Conservation (phyloP, 2,329 filamentous ascomycete species). For the Passalora sequoiae region DNA sequence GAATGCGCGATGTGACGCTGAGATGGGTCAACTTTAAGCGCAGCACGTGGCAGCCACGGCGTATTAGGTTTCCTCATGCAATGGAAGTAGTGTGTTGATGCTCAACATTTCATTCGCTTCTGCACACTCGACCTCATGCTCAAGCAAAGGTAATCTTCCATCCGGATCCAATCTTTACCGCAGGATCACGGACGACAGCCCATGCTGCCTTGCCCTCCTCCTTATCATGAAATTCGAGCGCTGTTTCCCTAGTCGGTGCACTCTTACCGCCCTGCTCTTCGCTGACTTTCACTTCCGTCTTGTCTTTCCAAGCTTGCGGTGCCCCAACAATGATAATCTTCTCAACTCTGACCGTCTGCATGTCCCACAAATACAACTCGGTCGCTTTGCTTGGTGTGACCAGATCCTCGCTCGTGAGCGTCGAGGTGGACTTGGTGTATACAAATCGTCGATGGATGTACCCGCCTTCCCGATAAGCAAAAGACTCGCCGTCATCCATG, state of each 20-base stretch:
- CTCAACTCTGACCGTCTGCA: constrained; percentile 74
- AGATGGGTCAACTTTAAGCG: too few species aligned
- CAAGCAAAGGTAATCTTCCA: constrained; percentile 57
- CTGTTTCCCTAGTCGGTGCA: constrained; percentile 43
- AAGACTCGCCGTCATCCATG: constrained; percentile 88
- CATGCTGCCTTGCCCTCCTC: constrained; percentile 54
- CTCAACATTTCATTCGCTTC: too few species aligned
- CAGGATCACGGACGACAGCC: constrained; percentile 60
- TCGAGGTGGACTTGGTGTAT: constrained; percentile 52
- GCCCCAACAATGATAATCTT: constrained; percentile 80
- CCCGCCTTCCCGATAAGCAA: constrained; percentile 77
- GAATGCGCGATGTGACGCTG: too few species aligned
- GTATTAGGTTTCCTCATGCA: too few species aligned
- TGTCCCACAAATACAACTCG: constrained; percentile 70
- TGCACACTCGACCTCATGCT: background rate
- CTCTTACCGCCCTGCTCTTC: constrained; percentile 51
- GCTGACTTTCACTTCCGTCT: constrained; percentile 58
- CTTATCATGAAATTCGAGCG: constrained; percentile 55
- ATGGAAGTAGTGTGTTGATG: too few species aligned
- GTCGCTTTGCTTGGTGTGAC: constrained; percentile 56
- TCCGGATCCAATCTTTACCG: constrained; percentile 55
- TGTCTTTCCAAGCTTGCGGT: constrained; percentile 64
- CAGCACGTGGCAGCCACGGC: background rate
- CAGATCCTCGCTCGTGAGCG: constrained; percentile 65
- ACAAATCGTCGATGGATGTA: constrained; percentile 81